Evolutionary conservation across 2,329 filamentous ascomycete species (phyloP), one percentile per base, ranked within the genome.

Genomic region (Fusarium sp.): DNA sequence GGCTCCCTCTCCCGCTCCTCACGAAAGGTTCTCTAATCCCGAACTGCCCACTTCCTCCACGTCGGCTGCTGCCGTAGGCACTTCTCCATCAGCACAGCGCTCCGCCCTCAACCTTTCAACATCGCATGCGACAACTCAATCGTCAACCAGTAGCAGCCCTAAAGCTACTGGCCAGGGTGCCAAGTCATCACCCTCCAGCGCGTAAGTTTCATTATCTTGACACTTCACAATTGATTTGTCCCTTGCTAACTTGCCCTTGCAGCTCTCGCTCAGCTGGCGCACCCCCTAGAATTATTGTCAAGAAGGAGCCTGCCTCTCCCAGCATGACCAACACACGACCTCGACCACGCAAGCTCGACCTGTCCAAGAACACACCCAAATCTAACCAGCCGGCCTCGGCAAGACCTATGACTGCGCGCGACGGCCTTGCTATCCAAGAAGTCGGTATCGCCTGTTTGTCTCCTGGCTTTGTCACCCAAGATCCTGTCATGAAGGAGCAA

Each of bases 401-500:
- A 50, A 88, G 93, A 38, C 91, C 93, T 36, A 83, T 96, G 79
- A 96, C 93, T 10, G 90, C 90, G 23, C 88, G 93, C 70, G 93
- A 96, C 44, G 88, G 90, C 21, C 82, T 96, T 36, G 92, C 86
- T 40, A 95, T 98, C 75, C 94, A 97, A 73, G 93, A 97, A 79
- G 92, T 98, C 24, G 96, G 96, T 58, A 85, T 98, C 56, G 95
- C 95, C 40, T 99, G 96, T 75, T 84, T 99, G 55, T 98, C 96
- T 3, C 96, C 96, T 0, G 96, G 96, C 53, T 98, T 99, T 75
- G 90, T 96, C 69, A 98, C 96, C 17, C 92, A 98, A 73, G 94
- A 99, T 78, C 95, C 96, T n/a, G 87, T 91, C 20, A 96, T 97
- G 93, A 91, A 96, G 76, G 93, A 97, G 79, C 94, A 98, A 79